phyloP scores from a whole-genome alignment of 108 stramenopile genomes.

The Cyclotella baltica region DNA sequence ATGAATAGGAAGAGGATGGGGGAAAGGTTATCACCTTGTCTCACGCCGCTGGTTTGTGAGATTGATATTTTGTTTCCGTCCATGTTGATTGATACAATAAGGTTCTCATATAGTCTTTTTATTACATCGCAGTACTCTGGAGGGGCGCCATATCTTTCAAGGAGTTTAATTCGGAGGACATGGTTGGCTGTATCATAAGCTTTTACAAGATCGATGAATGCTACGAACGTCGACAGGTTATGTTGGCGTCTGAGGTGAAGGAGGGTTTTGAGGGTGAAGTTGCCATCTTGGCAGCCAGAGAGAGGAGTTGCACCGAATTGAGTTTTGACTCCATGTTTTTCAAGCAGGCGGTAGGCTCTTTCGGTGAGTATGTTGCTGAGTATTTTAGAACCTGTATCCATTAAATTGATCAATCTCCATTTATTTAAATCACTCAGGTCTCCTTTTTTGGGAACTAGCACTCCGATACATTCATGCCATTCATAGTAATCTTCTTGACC shows the following conservation, averaged over 20 bases:
- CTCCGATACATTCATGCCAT: constrained; percentile 4
- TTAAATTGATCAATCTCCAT: constrained; percentile 13
- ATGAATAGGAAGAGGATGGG: constrained; percentile 34
- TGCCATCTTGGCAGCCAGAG: constrained; percentile 14
- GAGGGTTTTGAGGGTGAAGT: constrained; percentile 16
- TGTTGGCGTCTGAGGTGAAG: constrained; percentile 9
- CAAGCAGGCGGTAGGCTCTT: not conserved
- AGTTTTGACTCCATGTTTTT: not conserved
- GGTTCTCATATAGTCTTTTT: constrained; percentile 10
- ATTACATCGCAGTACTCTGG: not conserved
- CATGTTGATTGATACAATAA: constrained; percentile 1
- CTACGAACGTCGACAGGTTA: constrained; percentile 2
- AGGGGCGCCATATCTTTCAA: constrained; percentile 24
- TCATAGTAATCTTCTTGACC: constrained; percentile 1
- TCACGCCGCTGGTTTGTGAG: not conserved
- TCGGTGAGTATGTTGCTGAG: not conserved
- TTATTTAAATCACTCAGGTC: constrained; percentile 11
- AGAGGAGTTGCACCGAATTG: constrained; percentile 22
- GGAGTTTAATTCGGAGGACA: not conserved
- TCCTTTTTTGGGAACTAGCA: not conserved
- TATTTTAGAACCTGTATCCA: constrained; percentile 18
- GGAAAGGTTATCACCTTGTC: constrained; percentile 16
- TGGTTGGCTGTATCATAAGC: constrained; percentile 37
- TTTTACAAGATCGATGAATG: constrained; percentile 29
- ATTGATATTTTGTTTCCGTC: not conserved